phyloP scores from a whole-genome alignment of 768 basidiomycete species.

The Cystofilobasidium bisporidii region DNA sequence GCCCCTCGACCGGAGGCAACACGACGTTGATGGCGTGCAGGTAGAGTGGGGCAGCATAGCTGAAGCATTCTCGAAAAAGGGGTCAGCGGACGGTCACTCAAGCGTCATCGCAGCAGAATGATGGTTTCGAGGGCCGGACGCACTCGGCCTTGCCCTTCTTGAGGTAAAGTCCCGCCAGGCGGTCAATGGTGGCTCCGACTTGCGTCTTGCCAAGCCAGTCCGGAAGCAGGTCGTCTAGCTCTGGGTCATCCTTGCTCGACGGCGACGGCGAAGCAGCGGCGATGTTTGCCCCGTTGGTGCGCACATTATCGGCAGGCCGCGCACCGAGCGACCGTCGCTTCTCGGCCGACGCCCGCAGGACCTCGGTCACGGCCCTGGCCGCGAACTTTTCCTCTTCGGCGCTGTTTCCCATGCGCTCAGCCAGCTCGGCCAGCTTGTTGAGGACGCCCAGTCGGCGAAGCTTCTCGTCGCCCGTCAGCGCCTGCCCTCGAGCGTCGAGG shows the following conservation, averaged over 20 bases:
- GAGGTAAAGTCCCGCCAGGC: constrained; percentile 17
- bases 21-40: constrained; percentile 28
- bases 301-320: too few relatives aligned
- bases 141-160: constrained; percentile 21
- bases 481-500: background rate
- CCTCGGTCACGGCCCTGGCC: constrained; percentile 4
- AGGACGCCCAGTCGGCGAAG: constrained; percentile 22
- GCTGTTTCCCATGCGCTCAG: constrained; percentile 9
- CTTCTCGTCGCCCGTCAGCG: constrained; percentile 10
- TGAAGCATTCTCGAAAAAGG: background rate
- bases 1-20: background rate
- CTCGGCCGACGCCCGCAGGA: constrained; percentile 5
- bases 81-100: background rate
- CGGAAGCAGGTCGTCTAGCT: constrained; percentile 9
- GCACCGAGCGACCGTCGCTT: background rate
- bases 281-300: too few relatives aligned
- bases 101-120: too few relatives aligned
- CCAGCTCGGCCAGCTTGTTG: constrained; percentile 16
- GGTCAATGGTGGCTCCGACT: constrained; percentile 10
- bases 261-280: too few relatives aligned
- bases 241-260: background rate
- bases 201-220: constrained; percentile 18
- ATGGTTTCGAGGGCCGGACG: background rate
- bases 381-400: constrained; percentile 17
- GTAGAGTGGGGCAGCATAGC: constrained; percentile 22